phyloP scores from a whole-genome alignment of 129 eudicot genomes.

The Oenanthe sinensis region DNA sequence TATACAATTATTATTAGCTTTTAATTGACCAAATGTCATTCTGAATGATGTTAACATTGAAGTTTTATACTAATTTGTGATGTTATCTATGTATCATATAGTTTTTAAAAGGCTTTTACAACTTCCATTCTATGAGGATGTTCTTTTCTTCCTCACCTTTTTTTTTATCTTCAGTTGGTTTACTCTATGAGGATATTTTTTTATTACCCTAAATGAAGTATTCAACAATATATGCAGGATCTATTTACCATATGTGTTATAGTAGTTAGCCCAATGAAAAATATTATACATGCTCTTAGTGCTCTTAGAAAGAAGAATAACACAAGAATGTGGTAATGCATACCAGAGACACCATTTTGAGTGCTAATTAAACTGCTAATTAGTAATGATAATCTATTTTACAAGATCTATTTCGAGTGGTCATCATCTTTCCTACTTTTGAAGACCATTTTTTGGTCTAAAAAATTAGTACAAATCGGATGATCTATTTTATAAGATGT shows the following conservation, averaged over 20 bases:
- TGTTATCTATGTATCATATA: not conserved
- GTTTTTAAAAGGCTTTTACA: not conserved
- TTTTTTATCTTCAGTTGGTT: not conserved
- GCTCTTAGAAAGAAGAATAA: constrained; percentile 33
- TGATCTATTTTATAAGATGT: not conserved
- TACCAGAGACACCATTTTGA: constrained; percentile 75
- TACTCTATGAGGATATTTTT: too few species aligned
- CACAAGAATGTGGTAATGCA: constrained; percentile 59
- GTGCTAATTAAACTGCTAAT: constrained; percentile 73
- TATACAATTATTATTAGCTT: not conserved
- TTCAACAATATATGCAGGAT: constrained; percentile 41
- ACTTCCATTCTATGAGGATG: not conserved
- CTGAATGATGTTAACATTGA: not conserved
- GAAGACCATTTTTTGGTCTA: not conserved
- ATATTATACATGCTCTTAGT: constrained; percentile 61
- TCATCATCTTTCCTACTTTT: not conserved
- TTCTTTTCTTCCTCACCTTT: not conserved
- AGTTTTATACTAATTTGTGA: not conserved
- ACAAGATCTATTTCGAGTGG: too few species aligned
- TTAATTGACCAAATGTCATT: not conserved
- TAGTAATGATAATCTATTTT: too few species aligned
- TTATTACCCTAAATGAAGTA: not conserved
- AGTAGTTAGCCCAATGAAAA: constrained; percentile 93
- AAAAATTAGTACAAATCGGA: not conserved
- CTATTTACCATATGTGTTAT: constrained; percentile 63